These are phyloP conservation scores for Sequoia sempervirens DNA, from an alignment of 75 land plant species.

Conservation along the genomic window DNA sequence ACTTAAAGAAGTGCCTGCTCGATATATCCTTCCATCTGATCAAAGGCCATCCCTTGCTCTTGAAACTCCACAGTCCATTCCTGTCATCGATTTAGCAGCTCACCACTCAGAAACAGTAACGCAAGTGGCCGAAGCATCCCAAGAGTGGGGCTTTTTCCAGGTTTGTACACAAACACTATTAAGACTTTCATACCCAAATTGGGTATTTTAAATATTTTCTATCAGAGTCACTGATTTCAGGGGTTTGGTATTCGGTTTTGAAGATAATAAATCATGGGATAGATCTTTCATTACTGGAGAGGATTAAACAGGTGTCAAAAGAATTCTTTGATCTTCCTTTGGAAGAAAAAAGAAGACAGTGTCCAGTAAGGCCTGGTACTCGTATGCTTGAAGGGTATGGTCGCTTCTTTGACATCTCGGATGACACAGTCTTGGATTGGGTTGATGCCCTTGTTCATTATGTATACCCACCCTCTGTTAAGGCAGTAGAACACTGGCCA, in stretches of 20 bases:
- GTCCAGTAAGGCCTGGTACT: constrained; percentile 5
- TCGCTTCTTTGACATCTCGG: constrained; percentile 1
- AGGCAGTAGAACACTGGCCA: constrained; percentile 7
- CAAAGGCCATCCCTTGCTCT: neutral
- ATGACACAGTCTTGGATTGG: constrained; percentile 12
- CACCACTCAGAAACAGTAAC: neutral
- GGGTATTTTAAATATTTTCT: neutral
- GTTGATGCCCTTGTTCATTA: constrained; percentile 14
- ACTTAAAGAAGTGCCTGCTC: neutral
- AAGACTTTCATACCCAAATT: neutral
- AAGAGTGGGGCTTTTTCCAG: constrained; percentile 12
- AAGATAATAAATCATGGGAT: constrained; percentile 11
- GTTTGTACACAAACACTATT: neutral
- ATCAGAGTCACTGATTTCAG: neutral
- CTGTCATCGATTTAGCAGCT: constrained; percentile 4
- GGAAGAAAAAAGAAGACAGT: constrained; percentile 4
- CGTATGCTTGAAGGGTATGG: neutral
- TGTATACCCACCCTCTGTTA: constrained; percentile 3
- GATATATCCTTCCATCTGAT: neutral
- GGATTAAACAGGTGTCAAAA: neutral
- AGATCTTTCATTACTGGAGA: constrained; percentile 3
- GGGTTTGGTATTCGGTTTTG: neutral
- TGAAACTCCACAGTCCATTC: neutral
- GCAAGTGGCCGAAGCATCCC: constrained; percentile 3
- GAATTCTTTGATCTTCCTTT: constrained; percentile 3